A percentile compares a stretch with the other conserved stretches of the same genome.
phyloP scores from a whole-genome alignment of 1,284 basidiomycete genomes.

The Puccinia horiana region DNA sequence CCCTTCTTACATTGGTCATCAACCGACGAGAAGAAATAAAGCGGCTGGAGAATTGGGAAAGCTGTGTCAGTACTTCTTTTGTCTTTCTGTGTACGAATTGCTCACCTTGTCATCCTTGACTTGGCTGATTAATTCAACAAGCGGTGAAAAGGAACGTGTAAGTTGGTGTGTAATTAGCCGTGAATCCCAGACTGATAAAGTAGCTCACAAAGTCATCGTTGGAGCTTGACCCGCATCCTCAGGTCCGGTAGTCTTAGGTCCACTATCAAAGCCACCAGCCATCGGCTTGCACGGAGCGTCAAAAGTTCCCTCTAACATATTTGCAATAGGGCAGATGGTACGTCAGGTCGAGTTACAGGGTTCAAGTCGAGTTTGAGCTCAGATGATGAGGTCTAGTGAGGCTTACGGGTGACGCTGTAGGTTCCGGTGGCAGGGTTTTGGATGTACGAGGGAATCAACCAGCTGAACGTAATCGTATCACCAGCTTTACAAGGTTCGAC shows the following conservation, averaged over 20 bases:
- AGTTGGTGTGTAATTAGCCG: not conserved
- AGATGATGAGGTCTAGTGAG: not conserved
- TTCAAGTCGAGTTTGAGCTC: not conserved
- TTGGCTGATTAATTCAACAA: not conserved
- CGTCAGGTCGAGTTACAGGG: too few species aligned
- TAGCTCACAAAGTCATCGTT: constrained; percentile 31
- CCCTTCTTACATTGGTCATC: constrained; percentile 48
- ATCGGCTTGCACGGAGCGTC: constrained; percentile 37
- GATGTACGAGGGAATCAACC: constrained; percentile 45
- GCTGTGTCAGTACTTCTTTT: too few species aligned
- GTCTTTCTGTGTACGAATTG: too few species aligned
- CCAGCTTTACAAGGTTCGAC: constrained; percentile 4
- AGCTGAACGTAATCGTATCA: constrained; percentile 44
- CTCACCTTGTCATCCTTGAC: constrained; percentile 38
- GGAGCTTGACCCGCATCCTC: constrained; percentile 33
- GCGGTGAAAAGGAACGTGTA: not conserved
- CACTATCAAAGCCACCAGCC: constrained; percentile 40
- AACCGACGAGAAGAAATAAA: constrained; percentile 45
- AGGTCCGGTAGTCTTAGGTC: constrained; percentile 32
- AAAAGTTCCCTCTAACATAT: constrained; percentile 15
- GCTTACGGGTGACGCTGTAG: constrained; percentile 45
- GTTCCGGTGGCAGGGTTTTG: constrained; percentile 37
- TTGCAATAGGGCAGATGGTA: not conserved
- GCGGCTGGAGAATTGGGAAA: constrained; percentile 17
- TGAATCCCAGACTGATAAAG: not conserved